Conservation (phyloP, 208 protist species). For the Phytomonas sp. region DNA sequence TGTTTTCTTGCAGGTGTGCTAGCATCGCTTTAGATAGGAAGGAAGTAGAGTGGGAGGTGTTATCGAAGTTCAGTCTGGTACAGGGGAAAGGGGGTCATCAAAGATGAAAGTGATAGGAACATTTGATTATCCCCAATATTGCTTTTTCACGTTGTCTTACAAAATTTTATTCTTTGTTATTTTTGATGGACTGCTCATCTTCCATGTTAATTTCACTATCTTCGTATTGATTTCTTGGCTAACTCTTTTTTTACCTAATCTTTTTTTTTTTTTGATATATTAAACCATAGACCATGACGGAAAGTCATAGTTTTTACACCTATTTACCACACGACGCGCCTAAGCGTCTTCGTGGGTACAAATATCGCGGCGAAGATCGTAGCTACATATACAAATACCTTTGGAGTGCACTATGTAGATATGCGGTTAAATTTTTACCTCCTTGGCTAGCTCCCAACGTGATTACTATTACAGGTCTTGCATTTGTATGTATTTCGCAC, state of each 20-base stretch:
- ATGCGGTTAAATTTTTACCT: conserved; percentile 40
- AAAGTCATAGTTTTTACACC: neutral
- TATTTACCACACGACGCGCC: conserved; percentile 51
- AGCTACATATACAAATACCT: conserved; percentile 77
- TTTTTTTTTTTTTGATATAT: neutral
- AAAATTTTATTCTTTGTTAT: conserved; percentile 13
- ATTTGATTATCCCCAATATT: neutral
- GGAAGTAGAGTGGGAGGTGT: neutral
- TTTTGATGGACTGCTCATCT: neutral
- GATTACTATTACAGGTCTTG: conserved; percentile 78
- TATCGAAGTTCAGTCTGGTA: neutral
- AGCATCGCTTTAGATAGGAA: neutral
- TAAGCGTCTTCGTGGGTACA: conserved; percentile 31
- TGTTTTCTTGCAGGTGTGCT: neutral
- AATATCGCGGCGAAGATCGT: conserved; percentile 61
- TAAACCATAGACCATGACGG: neutral
- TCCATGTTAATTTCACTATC: neutral
- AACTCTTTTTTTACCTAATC: neutral
- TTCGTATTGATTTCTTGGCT: neutral
- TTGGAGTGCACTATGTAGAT: conserved; percentile 45
- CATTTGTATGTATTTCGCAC: conserved; percentile 55
- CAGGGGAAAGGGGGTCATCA: neutral
- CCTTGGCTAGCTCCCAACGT: conserved; percentile 77
- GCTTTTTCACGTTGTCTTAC: conserved; percentile 3
- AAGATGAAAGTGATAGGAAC: neutral